A percentile compares a stretch with the other conserved stretches of the same genome.
Conservation (phyloP, 768 basidiomycete species). For the Lactarius quietus region DNA sequence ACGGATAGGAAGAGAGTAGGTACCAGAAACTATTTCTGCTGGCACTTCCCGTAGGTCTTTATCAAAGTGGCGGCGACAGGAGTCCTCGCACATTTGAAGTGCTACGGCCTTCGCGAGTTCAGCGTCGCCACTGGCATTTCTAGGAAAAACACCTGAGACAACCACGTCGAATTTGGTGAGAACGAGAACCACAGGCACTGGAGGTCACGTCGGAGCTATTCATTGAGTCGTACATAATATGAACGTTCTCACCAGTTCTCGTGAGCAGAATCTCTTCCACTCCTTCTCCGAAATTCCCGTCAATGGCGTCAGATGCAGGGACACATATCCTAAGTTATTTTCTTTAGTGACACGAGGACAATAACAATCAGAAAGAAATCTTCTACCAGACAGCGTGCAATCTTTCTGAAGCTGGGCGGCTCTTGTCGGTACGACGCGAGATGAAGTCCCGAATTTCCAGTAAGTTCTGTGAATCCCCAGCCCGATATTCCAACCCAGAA, state of each 20-base stretch:
- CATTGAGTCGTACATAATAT: neutral
- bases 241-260: neutral
- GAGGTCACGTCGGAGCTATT: neutral
- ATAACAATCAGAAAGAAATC: no score
- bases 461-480: neutral
- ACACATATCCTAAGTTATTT: slow-evolving; percentile 5
- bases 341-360: neutral
- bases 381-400: no score
- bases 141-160: neutral
- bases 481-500: neutral
- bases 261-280: slow-evolving; percentile 2
- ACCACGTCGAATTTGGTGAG: slow-evolving; percentile 10
- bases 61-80: neutral
- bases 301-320: neutral
- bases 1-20: neutral
- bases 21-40: slow-evolving; percentile 10
- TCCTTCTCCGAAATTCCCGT: neutral
- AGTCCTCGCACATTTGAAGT: no score
- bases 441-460: slow-evolving; percentile 1
- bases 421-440: neutral
- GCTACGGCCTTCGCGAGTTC: neutral
- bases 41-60: slow-evolving; percentile 3
- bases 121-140: no score
- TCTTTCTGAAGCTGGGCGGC: no score
- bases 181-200: no score